Percentiles rank a stretch among this genome's conserved stretches.
Conservation (phyloP, 345 rosid species). For the Camelina neglecta region DNA sequence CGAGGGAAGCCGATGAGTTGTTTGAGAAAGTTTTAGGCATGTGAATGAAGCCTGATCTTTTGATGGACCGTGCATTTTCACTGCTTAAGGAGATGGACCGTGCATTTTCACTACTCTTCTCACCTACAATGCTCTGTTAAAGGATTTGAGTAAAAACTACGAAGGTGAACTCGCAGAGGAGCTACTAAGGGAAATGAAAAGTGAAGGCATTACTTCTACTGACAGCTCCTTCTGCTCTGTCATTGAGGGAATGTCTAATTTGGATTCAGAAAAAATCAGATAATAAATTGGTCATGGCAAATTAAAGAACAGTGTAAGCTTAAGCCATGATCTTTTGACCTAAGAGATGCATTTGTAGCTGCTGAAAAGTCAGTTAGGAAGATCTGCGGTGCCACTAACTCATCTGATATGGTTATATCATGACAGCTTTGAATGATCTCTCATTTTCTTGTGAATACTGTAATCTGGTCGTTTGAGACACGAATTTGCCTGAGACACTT, state of each 20-base stretch:
- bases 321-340: neutral
- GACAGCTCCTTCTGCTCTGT: slow-evolving; percentile 72
- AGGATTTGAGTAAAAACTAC: slow-evolving; percentile 72
- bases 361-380: neutral
- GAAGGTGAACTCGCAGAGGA: slow-evolving; percentile 76
- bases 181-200: slow-evolving; percentile 79
- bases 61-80: slow-evolving; percentile 58
- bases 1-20: slow-evolving; percentile 73
- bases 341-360: neutral
- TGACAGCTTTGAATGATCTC: neutral
- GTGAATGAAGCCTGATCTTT: slow-evolving; percentile 42
- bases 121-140: slow-evolving; percentile 87
- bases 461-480: neutral
- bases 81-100: slow-evolving; percentile 63
- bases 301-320: neutral
- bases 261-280: slow-evolving; percentile 8
- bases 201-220: slow-evolving; percentile 80
- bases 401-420: neutral
- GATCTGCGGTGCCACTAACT: neutral
- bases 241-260: slow-evolving; percentile 61
- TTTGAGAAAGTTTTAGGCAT: slow-evolving; percentile 58
- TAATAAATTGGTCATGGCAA: slow-evolving; percentile 21
- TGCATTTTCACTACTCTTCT: slow-evolving; percentile 69
- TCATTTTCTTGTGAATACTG: slow-evolving; percentile 7
- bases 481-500: neutral